Conservation (phyloP, 2,329 filamentous ascomycete genomes). For the Nigrograna mackinnonii region DNA sequence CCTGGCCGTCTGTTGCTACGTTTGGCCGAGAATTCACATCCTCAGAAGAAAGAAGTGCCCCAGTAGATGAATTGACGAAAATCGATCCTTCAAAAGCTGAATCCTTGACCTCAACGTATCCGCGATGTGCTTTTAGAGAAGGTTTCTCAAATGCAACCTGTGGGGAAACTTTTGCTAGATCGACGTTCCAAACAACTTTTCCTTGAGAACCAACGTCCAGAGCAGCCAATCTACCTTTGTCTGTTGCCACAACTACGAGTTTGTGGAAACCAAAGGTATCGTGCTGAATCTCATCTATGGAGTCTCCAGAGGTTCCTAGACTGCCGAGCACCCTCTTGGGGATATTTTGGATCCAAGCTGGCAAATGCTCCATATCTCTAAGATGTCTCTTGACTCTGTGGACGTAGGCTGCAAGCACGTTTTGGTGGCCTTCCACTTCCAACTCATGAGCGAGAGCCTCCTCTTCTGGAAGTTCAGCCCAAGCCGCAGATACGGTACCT, state of each 20-base stretch:
- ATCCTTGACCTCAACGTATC: constrained; percentile 37
- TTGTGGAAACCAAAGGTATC: constrained; percentile 91
- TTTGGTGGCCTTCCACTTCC: constrained; percentile 84
- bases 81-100: constrained; percentile 22
- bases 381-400: constrained; percentile 84
- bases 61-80: constrained; percentile 38
- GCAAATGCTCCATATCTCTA: constrained; percentile 75
- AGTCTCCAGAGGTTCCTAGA: constrained; percentile 62
- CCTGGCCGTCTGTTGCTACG: constrained; percentile 19
- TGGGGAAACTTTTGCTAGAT: constrained; percentile 61
- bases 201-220: constrained; percentile 78
- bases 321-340: constrained; percentile 68
- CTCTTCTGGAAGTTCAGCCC: constrained; percentile 74
- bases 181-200: constrained; percentile 73
- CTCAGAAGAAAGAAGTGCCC: constrained; percentile 23
- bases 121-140: constrained; percentile 31
- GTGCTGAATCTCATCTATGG: constrained; percentile 57
- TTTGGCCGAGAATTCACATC: constrained; percentile 15
- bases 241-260: constrained; percentile 77
- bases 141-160: constrained; percentile 68
- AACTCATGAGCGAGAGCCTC: constrained; percentile 79
- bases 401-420: constrained; percentile 77
- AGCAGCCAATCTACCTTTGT: constrained; percentile 77
- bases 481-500: constrained; percentile 77
- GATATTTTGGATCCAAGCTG: constrained; percentile 70